A percentile compares a stretch with the other conserved stretches of the same genome.
These are phyloP conservation scores for Phylloporus arenicola DNA, from an alignment of 768 basidiomycete genomes.

Conservation along the genomic window DNA sequence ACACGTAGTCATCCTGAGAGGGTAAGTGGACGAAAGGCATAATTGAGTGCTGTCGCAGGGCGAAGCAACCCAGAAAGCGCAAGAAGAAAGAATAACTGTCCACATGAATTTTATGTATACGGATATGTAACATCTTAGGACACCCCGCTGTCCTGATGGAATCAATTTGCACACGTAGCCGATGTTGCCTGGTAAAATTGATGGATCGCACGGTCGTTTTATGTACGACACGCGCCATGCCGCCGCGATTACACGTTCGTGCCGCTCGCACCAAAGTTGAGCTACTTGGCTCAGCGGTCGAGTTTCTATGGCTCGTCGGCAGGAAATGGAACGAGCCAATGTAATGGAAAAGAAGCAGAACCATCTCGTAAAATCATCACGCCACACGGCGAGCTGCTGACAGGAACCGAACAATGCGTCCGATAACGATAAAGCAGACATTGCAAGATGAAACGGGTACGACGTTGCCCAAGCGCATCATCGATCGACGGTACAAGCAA, in stretches of 20 bases:
- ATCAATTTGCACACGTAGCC: slow-evolving; percentile 18
- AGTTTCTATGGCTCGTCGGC: not conserved
- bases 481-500: slow-evolving; percentile 5
- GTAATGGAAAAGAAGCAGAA: slow-evolving; percentile 15
- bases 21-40: slow-evolving; percentile 72
- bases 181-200: slow-evolving; percentile 20
- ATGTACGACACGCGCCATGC: not conserved
- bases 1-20: slow-evolving; percentile 58
- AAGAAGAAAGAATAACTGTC: slow-evolving; percentile 2
- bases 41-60: slow-evolving; percentile 33
- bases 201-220: slow-evolving; percentile 1
- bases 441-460: not conserved
- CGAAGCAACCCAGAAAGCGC: slow-evolving; percentile 2
- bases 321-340: not conserved
- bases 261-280: no score
- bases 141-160: slow-evolving; percentile 13
- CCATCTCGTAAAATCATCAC: slow-evolving; percentile 10
- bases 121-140: not conserved
- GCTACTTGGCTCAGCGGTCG: not conserved
- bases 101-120: slow-evolving; percentile 17
- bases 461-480: not conserved
- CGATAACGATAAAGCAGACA: not conserved
- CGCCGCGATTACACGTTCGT: not conserved
- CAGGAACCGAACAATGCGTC: not conserved
- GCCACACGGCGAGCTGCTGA: slow-evolving; percentile 22